Evolutionary conservation across 805 yeast genomes (phyloP), one percentile per base, ranked within the genome.

Genomic region (Candida nonsorbophila): DNA sequence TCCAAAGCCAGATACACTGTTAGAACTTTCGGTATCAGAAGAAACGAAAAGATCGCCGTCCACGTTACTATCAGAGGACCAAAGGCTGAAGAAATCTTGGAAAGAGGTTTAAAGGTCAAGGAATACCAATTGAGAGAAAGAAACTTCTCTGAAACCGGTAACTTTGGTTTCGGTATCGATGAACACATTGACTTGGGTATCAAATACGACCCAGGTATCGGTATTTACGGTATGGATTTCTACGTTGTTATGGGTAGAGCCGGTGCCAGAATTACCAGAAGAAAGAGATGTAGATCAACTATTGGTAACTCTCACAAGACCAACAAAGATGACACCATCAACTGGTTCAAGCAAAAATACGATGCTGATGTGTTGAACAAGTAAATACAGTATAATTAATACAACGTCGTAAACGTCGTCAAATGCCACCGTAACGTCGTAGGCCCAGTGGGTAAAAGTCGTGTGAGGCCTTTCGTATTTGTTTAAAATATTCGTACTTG

Each of bases 191-290:
- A 92, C 72, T 82, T 92, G 70, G 98, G 98, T 79, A 92, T 92
- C 83, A 92, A 92, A 79, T 92, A 92, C 77, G 98, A 92, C 73
- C 98, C 98, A 72, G 79, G 84, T 64, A 92, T 92, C 62, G 97
- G 97, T 70, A 92, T 92, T 69, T 92, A 90, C 92, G 98, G 98
- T 82, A 92, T 84, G 94, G 98, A 92, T 75, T 92, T 92, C 86
- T 92, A 88, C 88, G 87, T 92, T 65, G 96, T 90, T 64, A 75
- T 92, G 77, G 97, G 96, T 70, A 90, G 98, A 77, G 92, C 96
- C 66, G 98, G 98, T 76, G 82, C 79, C 78, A 85, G 98, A 77
- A 84, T 92, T 57, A 79, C 97, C 62, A 90, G 97, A 80, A 84
- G 92, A 83, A 92, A 92, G 94, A 85, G 95, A 77, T 74, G 84